These are phyloP conservation scores for Wickerhamiella brachini DNA, from an alignment of 805 yeast genomes.

Conservation along the genomic window DNA sequence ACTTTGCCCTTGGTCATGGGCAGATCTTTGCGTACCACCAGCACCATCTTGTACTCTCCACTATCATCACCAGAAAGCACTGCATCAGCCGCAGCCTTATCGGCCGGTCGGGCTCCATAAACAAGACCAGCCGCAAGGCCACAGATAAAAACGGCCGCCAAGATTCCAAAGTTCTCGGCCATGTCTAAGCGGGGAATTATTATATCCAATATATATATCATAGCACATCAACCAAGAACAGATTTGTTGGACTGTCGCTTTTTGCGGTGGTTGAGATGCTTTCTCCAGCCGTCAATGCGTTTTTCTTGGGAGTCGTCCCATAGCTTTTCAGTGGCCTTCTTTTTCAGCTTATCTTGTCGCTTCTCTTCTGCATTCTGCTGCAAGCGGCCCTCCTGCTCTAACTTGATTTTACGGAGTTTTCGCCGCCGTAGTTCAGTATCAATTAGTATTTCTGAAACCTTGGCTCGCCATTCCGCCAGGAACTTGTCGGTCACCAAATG, in stretches of 20 bases:
- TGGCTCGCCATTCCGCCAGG: neutral
- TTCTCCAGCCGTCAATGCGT: neutral
- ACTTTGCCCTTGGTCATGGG: slow-evolving; percentile 91
- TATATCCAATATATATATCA: neutral
- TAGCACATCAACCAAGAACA: neutral
- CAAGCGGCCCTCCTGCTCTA: neutral
- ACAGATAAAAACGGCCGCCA: slow-evolving; percentile 2
- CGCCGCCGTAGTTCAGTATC: neutral
- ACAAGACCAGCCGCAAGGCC: slow-evolving; percentile 6
- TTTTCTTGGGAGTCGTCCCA: neutral
- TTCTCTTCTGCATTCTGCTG: neutral
- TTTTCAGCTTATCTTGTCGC: neutral
- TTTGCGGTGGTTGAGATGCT: neutral
- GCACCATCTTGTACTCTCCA: slow-evolving; percentile 42
- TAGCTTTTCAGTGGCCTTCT: neutral
- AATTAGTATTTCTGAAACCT: neutral
- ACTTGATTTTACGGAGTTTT: neutral
- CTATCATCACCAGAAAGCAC: neutral
- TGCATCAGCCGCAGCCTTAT: neutral
- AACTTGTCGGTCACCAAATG: neutral
- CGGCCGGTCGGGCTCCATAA: slow-evolving; percentile 4
- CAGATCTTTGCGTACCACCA: slow-evolving; percentile 76
- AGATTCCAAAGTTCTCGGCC: neutral
- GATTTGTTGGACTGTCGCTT: neutral
- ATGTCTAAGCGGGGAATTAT: neutral